Evolutionary conservation across 2,329 filamentous ascomycete genomes (phyloP).

Genomic region (Colletotrichum sp.): DNA sequence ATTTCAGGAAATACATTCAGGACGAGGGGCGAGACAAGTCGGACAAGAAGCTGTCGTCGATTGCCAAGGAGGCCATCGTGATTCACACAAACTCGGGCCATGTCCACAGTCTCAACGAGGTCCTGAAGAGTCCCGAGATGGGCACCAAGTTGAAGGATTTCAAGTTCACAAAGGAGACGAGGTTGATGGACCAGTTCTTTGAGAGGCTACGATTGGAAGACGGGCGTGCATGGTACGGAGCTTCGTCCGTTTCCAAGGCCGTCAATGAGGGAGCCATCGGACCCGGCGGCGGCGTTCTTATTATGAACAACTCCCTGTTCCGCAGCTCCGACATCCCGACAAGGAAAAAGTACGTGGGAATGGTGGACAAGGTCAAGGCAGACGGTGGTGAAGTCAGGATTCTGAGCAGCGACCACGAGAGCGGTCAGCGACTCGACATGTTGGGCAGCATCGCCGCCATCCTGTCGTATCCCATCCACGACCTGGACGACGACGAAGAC

Average conservation of each 20-base stretch:
- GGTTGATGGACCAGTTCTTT: conserved; percentile 84
- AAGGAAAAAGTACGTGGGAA: conserved; percentile 78
- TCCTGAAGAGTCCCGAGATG: conserved; percentile 82
- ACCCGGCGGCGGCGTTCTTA: conserved; percentile 79
- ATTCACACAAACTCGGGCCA: conserved; percentile 88
- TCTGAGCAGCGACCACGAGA: conserved; percentile 94
- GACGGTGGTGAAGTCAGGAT: conserved; percentile 88
- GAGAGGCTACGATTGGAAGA: conserved; percentile 82
- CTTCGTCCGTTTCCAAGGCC: conserved; percentile 79
- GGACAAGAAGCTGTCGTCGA: conserved; percentile 72
- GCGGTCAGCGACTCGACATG: conserved; percentile 82
- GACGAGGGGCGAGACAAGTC: conserved; percentile 61
- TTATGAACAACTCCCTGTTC: conserved; percentile 90
- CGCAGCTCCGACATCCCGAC: conserved; percentile 79
- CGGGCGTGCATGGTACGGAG: conserved; percentile 89
- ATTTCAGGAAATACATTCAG: conserved; percentile 77
- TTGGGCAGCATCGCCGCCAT: conserved; percentile 89
- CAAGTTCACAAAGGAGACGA: conserved; percentile 85
- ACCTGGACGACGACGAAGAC: conserved; percentile 75
- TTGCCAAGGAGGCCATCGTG: conserved; percentile 69
- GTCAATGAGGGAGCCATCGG: conserved; percentile 89
- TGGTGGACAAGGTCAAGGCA: conserved; percentile 88
- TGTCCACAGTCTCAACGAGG: conserved; percentile 85
- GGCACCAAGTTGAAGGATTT: conserved; percentile 80
- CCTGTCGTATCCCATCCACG: conserved; percentile 84